Evolutionary conservation across 2,329 filamentous ascomycete genomes (phyloP), one percentile per base, ranked within the genome.

Genomic region (Aspergillus unguis): DNA sequence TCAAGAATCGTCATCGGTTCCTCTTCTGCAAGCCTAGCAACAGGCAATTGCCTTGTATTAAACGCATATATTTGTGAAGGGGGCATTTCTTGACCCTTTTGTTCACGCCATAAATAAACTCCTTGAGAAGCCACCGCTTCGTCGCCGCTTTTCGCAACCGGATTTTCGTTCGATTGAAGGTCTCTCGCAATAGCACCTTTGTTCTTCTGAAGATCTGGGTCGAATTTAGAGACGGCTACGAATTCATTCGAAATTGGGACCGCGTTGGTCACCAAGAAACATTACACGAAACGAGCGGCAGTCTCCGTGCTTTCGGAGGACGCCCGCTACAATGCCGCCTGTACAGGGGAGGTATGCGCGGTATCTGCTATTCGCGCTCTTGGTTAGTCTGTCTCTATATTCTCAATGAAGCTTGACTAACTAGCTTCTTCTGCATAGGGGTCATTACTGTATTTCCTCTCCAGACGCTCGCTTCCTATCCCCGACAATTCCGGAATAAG

Each of bases 361-460:
- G 36, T 61, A 61, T 48, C 53, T 62, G 6, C 11, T 61, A 6
- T 53, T 60, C 23, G 58, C 59, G 17, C 44, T 45, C 41, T 35
- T 58, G 48, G 49, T 58, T 26, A n/a, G 46, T 50, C 41, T 11
- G 32, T 28, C n/a, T 43, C 17, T 25, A 10, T 23, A 11, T 1
- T 31, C 17, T 27, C 4, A 38, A 17, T 33, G 7, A 26, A 40
- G 27, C 23, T 10, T 40, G 7, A 31, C 36, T 46, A 29, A 46
- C 43, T 48, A 48, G n/a, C 36, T 33, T 50, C 11, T 6, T 44
- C 38, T 26, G 11, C 35, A 10, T 55, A 83, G 80, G 76, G 84
- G 52, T 73, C 95, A 58, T 78, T 85, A 58, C 78, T 96, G 70
- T 94, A 92, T 76, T 90, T 92, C 74, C 83, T 95, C 67, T 88